Evolutionary conservation across 208 protist genomes (phyloP).

Genomic region (Acanthamoeba triangularis): DNA sequence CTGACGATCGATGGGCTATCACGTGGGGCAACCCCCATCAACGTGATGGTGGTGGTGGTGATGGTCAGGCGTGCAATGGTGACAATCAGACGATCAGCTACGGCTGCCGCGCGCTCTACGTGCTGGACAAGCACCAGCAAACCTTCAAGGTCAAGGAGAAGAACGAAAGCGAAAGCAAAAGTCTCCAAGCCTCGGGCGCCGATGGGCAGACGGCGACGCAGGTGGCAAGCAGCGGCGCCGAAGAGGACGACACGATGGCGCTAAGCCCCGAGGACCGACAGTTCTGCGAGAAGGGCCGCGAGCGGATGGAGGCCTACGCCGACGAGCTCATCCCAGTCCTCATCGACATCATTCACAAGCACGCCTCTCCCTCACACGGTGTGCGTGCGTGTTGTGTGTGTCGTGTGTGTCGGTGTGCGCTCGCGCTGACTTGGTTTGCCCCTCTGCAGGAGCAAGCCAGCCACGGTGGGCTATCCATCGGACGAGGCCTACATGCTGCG

Average conservation of each 20-base stretch:
- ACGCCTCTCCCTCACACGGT: background rate
- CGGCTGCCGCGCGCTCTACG: conserved; percentile 71
- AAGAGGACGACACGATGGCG: background rate
- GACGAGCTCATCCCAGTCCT: conserved; percentile 52
- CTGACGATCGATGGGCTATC: too few species aligned
- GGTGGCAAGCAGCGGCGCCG: background rate
- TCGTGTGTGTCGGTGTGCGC: too few species aligned
- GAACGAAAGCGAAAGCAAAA: conserved; percentile 67
- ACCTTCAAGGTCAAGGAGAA: conserved; percentile 34
- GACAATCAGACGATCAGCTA: conserved; percentile 71
- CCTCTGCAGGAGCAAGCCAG: background rate
- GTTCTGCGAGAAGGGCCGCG: background rate
- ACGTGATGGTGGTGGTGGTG: background rate
- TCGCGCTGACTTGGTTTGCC: background rate
- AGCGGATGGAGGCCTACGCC: conserved; percentile 59
- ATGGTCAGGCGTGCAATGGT: background rate
- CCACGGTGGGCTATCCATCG: conserved; percentile 49
- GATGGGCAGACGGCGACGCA: too few species aligned
- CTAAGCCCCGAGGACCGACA: conserved; percentile 12
- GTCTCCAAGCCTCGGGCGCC: background rate
- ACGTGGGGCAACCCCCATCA: too few species aligned
- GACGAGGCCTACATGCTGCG: conserved; percentile 75
- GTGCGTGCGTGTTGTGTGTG: background rate
- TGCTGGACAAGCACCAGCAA: conserved; percentile 64
- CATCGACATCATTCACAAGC: conserved; percentile 54